phyloP scores from a whole-genome alignment of 352 stramenopile species.

The Globisporangium camurandrum region DNA sequence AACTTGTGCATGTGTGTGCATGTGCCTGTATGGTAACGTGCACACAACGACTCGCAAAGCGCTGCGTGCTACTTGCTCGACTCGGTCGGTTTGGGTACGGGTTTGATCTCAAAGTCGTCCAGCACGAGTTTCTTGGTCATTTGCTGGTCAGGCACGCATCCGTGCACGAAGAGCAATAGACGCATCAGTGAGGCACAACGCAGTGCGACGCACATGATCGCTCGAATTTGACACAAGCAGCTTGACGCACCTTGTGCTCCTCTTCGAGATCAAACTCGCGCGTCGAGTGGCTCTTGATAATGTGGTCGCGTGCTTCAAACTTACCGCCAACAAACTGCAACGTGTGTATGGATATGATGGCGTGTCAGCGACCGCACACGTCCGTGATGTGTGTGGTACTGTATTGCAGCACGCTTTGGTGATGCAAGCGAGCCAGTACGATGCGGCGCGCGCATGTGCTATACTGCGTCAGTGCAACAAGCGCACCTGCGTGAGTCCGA shows the following conservation, averaged over 20 bases:
- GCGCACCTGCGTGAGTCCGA: constrained; percentile 61
- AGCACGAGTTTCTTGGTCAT: constrained; percentile 79
- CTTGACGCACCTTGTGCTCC: constrained; percentile 63
- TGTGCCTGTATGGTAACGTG: neutral
- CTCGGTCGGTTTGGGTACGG: constrained; percentile 55
- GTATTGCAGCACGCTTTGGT: neutral
- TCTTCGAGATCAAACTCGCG: constrained; percentile 79
- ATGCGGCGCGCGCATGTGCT: too few species aligned
- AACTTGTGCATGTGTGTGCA: too few species aligned
- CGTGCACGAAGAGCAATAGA: too few species aligned
- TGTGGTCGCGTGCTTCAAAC: constrained; percentile 69
- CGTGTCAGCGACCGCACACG: constrained; percentile 1
- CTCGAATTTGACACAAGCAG: neutral
- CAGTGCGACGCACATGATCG: neutral
- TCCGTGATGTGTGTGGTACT: neutral
- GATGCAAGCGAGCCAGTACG: too few species aligned
- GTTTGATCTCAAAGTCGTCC: constrained; percentile 84
- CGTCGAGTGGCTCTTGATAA: constrained; percentile 79
- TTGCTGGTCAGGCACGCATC: constrained; percentile 33
- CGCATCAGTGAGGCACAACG: neutral
- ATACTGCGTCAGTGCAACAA: too few species aligned
- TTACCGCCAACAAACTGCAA: constrained; percentile 75
- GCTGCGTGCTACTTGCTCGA: constrained; percentile 8
- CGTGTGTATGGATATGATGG: constrained; percentile 1
- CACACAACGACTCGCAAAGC: too few species aligned